Percentiles rank a stretch among this genome's conserved stretches.
Conservation (phyloP, 345 rosid species). For the Isatis tinctoria region DNA sequence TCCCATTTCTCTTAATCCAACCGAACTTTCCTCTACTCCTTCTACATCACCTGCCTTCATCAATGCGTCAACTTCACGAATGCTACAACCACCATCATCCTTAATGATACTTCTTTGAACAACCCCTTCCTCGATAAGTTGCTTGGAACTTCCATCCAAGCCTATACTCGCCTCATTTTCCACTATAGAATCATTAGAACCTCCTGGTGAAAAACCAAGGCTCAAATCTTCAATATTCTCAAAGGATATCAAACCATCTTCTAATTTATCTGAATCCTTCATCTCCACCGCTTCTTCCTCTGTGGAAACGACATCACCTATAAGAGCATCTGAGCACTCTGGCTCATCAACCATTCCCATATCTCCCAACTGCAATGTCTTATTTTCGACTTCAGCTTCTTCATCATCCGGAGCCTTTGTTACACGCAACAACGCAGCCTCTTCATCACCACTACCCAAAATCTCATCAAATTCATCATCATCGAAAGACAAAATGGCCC, state of each 20-base stretch:
- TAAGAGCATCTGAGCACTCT: conserved; percentile 15
- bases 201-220: background rate
- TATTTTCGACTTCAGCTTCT: conserved; percentile 17
- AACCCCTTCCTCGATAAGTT: background rate
- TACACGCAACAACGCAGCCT: conserved; percentile 16
- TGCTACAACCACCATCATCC: conserved; percentile 1
- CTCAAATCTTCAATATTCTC: background rate
- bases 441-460: conserved; percentile 38
- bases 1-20: conserved; percentile 1
- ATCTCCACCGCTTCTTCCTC: conserved; percentile 12
- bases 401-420: conserved; percentile 35
- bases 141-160: conserved; percentile 7
- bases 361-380: conserved; percentile 1
- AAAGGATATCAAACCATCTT: conserved; percentile 18
- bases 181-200: conserved; percentile 5
- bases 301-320: background rate
- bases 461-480: conserved; percentile 47
- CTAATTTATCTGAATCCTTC: background rate
- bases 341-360: conserved; percentile 13
- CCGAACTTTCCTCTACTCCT: conserved; percentile 25
- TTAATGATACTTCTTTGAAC: background rate
- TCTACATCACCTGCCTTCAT: background rate
- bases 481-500: conserved; percentile 62
- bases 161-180: background rate
- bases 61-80: background rate